phyloP scores from a whole-genome alignment of 148 eudicot species.

The Talinum fruticosum region DNA sequence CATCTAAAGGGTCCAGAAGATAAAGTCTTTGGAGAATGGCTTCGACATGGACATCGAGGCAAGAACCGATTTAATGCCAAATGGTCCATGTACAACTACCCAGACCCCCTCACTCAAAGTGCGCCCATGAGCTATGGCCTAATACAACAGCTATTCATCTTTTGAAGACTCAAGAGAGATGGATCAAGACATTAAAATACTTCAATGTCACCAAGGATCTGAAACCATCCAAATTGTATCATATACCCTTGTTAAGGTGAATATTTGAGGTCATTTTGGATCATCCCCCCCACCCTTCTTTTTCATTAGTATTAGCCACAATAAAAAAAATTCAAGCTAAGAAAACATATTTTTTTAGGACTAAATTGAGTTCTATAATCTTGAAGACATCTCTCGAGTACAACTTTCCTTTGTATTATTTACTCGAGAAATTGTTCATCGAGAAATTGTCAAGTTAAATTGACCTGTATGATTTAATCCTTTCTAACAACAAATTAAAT shows the following conservation, averaged over 20 bases:
- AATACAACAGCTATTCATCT: constrained; percentile 75
- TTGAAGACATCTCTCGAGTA: not conserved
- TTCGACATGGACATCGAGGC: constrained; percentile 52
- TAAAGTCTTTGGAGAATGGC: constrained; percentile 71
- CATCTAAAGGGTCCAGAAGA: constrained; percentile 80
- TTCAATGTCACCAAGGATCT: constrained; percentile 39
- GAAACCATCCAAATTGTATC: constrained; percentile 81
- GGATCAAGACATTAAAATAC: constrained; percentile 51
- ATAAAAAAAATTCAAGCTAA: too few relatives aligned
- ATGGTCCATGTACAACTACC: constrained; percentile 94
- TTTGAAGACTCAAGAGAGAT: constrained; percentile 70
- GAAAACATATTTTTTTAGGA: not conserved
- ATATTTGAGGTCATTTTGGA: not conserved
- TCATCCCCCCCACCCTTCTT: not conserved
- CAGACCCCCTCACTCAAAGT: constrained; percentile 68
- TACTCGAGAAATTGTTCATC: too few relatives aligned
- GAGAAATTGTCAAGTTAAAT: too few relatives aligned
- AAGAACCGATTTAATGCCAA: constrained; percentile 76
- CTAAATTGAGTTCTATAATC: too few relatives aligned
- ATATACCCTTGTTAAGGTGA: constrained; percentile 40
- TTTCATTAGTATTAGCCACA: too few relatives aligned
- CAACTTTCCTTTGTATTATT: not conserved
- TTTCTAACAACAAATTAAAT: too few relatives aligned
- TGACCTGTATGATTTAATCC: too few relatives aligned
- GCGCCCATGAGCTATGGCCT: constrained; percentile 85